Percentiles rank a stretch among this genome's conserved stretches.
These are phyloP conservation scores for Didymella sp. DNA, from an alignment of 2,329 filamentous ascomycete species.

Conservation along the genomic window DNA sequence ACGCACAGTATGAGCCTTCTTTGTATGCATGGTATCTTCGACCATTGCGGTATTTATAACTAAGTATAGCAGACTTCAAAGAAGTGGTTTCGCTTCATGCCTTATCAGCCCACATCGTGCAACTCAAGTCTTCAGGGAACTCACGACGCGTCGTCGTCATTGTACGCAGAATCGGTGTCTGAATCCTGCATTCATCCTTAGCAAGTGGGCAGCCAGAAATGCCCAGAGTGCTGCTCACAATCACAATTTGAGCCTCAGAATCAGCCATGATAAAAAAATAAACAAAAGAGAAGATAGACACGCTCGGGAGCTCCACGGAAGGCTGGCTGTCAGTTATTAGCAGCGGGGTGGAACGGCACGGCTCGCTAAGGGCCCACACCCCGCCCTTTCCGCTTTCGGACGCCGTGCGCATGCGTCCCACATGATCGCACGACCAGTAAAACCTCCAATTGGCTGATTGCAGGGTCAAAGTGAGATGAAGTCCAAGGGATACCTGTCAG, in stretches of 20 bases:
- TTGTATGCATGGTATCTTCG: conserved; percentile 41
- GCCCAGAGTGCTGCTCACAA: conserved; percentile 13
- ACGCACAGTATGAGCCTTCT: conserved; percentile 35
- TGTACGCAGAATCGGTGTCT: conserved; percentile 29
- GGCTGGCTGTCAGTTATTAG: conserved; percentile 11
- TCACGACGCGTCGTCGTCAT: conserved; percentile 30
- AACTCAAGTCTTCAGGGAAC: not conserved
- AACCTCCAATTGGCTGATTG: not conserved
- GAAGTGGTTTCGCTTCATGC: conserved; percentile 32
- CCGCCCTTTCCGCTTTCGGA: not conserved
- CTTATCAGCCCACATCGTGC: conserved; percentile 5
- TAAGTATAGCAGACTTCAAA: conserved; percentile 33
- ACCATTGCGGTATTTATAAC: conserved; percentile 39
- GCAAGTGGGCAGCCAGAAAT: not conserved
- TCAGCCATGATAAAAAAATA: conserved; percentile 24
- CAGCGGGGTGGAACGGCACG: conserved; percentile 17
- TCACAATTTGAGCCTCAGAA: conserved; percentile 24
- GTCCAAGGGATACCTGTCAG: not conserved
- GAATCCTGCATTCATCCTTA: conserved; percentile 22
- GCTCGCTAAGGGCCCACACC: conserved; percentile 13
- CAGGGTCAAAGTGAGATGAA: not conserved
- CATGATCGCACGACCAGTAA: not conserved
- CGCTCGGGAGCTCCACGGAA: not conserved
- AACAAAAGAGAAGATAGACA: not conserved
- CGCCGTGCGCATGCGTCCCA: not conserved